phyloP scores from a whole-genome alignment of 495 filamentous ascomycete species.

The Acidomyces sp. region DNA sequence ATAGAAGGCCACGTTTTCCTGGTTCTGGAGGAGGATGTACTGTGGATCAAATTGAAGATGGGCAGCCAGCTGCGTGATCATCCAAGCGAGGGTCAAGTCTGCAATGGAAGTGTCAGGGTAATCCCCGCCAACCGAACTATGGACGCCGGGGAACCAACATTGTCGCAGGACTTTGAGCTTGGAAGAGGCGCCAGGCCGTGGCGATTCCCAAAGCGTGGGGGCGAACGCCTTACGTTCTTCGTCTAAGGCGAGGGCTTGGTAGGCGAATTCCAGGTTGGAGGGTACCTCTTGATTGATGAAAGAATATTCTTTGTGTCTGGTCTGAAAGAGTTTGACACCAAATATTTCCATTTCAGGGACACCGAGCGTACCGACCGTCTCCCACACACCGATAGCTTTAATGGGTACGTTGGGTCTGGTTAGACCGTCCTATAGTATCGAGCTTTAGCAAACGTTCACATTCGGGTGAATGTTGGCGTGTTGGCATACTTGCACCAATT shows the following conservation, averaged over 20 bases:
- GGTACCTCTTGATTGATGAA: constrained; percentile 8
- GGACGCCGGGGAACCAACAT: constrained; percentile 45
- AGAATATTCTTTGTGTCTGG: background rate
- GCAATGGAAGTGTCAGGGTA: constrained; percentile 21
- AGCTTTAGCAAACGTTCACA: background rate
- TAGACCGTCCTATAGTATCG: background rate
- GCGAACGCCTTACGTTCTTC: constrained; percentile 40
- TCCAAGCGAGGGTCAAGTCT: constrained; percentile 11
- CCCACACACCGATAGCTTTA: constrained; percentile 44
- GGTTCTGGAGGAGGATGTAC: background rate
- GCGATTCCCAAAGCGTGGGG: constrained; percentile 39
- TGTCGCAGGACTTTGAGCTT: constrained; percentile 25
- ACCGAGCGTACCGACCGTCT: constrained; percentile 41
- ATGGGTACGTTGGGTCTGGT: constrained; percentile 21
- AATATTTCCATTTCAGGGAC: constrained; percentile 18
- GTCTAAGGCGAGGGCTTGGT: constrained; percentile 47
- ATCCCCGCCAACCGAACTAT: constrained; percentile 41
- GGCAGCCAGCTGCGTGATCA: background rate
- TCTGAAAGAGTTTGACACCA: constrained; percentile 23
- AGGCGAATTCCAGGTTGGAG: constrained; percentile 41
- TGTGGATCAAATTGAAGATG: background rate
- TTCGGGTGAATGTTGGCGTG: background rate
- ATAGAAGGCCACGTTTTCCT: background rate
- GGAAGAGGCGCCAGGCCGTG: constrained; percentile 11
- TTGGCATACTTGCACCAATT: background rate